Conservation (phyloP, 768 basidiomycete genomes). For the Naganishia kalamii region DNA sequence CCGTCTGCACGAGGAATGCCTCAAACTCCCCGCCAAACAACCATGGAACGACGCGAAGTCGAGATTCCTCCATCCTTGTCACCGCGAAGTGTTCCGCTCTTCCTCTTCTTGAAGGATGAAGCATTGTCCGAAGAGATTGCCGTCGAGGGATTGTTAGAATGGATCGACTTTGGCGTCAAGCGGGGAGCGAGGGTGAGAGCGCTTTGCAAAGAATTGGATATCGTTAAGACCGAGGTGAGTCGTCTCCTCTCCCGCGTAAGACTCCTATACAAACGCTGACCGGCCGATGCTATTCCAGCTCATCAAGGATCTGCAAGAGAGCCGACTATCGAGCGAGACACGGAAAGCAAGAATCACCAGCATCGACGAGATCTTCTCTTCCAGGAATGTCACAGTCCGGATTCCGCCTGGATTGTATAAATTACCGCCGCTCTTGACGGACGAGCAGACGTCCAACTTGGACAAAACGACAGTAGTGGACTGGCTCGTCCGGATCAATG, state of each 20-base stretch:
- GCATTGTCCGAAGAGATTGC: neutral
- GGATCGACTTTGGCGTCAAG: neutral
- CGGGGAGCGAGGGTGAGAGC: neutral
- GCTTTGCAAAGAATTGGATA: neutral
- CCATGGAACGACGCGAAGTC: too few species aligned
- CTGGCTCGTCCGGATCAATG: neutral
- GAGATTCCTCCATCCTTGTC: neutral
- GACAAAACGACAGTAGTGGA: neutral
- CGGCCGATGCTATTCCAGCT: too few species aligned
- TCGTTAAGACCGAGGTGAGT: neutral
- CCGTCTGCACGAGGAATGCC: too few species aligned
- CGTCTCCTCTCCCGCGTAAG: neutral
- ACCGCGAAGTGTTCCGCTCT: neutral
- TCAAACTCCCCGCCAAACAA: too few species aligned
- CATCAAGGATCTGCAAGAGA: too few species aligned
- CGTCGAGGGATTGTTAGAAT: neutral
- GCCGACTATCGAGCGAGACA: too few species aligned
- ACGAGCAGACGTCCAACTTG: neutral
- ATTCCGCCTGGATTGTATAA: neutral
- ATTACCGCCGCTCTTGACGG: neutral
- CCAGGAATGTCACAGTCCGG: neutral
- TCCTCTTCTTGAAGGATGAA: neutral
- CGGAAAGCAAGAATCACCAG: neutral
- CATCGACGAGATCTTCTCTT: neutral
- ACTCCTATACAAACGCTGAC: neutral